A percentile compares a stretch with the other conserved stretches of the same genome.
Evolutionary conservation across 352 stramenopile genomes (phyloP).

Genomic region (Phytophthora hybrid): DNA sequence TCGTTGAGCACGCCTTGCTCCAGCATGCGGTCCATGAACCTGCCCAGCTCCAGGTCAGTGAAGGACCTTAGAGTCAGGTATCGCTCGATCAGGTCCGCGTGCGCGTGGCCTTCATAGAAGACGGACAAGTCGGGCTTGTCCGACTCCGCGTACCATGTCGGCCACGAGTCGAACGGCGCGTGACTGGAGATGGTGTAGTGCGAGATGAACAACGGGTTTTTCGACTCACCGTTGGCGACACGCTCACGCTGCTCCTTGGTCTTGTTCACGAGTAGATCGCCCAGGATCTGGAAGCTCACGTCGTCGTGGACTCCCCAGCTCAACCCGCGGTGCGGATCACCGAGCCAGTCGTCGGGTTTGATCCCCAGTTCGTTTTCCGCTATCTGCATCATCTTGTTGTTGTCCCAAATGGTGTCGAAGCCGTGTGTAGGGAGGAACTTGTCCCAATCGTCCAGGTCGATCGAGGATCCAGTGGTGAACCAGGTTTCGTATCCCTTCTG

Average conservation of each 20-base stretch:
- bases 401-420: conserved; percentile 53
- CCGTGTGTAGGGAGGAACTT: conserved; percentile 53
- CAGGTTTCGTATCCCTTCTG: conserved; percentile 57
- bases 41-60: conserved; percentile 50
- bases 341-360: conserved; percentile 41
- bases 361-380: conserved; percentile 47
- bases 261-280: conserved; percentile 57
- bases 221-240: conserved; percentile 28
- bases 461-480: conserved; percentile 54
- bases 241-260: conserved; percentile 42
- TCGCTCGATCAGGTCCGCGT: conserved; percentile 35
- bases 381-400: conserved; percentile 48
- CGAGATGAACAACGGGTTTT: conserved; percentile 58
- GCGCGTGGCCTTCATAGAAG: conserved; percentile 36
- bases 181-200: conserved; percentile 75
- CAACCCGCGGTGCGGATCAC: conserved; percentile 23
- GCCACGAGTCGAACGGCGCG: conserved; percentile 45
- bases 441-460: conserved; percentile 59
- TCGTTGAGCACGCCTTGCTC: conserved; percentile 53
- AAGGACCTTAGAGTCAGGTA: conserved; percentile 63
- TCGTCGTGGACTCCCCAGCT: conserved; percentile 66
- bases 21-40: conserved; percentile 63
- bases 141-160: conserved; percentile 45
- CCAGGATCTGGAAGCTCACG: conserved; percentile 53
- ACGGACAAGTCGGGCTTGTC: conserved; percentile 52